Evolutionary conservation across 2,329 filamentous ascomycete genomes (phyloP).

Genomic region (Ophiostoma perfectum): DNA sequence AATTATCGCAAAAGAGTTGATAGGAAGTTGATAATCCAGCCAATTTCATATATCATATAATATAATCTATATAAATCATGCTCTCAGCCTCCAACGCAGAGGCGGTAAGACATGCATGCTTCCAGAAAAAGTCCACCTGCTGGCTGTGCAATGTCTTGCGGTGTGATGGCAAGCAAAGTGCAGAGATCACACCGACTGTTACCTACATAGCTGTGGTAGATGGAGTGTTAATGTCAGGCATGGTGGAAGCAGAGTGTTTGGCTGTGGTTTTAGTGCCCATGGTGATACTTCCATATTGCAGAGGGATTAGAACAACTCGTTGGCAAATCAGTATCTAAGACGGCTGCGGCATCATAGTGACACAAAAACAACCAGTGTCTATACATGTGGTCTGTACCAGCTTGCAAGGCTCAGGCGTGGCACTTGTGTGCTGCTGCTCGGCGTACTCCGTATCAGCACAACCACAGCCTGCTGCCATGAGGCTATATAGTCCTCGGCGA

Average conservation of each 20-base stretch:
- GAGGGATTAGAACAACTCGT: too few species aligned
- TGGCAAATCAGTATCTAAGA: too few species aligned
- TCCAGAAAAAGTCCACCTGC: conserved; percentile 2
- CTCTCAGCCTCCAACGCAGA: neutral
- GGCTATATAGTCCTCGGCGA: too few species aligned
- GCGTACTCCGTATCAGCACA: neutral
- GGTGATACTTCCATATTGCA: too few species aligned
- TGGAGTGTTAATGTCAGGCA: too few species aligned
- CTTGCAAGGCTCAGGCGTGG: neutral
- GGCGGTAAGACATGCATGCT: conserved; percentile 13
- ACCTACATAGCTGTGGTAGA: neutral
- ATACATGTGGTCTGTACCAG: too few species aligned
- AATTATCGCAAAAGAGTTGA: neutral
- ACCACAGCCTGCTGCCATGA: too few species aligned
- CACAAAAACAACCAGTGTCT: too few species aligned
- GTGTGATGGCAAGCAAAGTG: neutral
- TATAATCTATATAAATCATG: neutral
- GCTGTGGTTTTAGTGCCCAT: too few species aligned
- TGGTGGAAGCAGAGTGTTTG: too few species aligned
- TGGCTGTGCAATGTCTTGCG: conserved; percentile 3
- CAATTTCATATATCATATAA: neutral
- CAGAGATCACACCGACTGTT: conserved; percentile 8
- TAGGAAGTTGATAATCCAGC: too few species aligned
- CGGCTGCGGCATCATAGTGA: too few species aligned
- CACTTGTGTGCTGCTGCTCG: neutral